These are phyloP conservation scores for Ascochyta pisi DNA, from an alignment of 2,329 filamentous ascomycete genomes.

Conservation along the genomic window DNA sequence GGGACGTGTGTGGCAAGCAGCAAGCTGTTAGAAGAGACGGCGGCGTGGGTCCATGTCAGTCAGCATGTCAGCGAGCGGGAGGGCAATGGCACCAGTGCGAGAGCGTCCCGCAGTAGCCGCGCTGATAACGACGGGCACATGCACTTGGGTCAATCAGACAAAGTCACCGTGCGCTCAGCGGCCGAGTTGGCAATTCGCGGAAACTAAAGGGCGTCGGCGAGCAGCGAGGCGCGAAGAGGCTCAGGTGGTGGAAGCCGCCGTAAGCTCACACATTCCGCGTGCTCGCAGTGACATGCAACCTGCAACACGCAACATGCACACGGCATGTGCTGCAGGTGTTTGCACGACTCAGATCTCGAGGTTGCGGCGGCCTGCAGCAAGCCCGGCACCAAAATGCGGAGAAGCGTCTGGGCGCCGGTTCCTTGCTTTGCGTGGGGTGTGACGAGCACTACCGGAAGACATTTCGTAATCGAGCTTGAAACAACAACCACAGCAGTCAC, in stretches of 20 bases:
- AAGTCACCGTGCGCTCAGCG: background rate
- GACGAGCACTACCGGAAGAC: constrained; percentile 5
- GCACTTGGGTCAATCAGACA: background rate
- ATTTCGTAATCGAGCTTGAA: constrained; percentile 15
- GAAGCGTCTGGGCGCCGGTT: background rate
- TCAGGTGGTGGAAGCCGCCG: background rate
- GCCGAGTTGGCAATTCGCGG: too few relatives aligned
- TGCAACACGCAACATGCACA: background rate
- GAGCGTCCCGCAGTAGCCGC: constrained; percentile 10
- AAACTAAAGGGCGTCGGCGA: too few relatives aligned
- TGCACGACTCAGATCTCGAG: constrained; percentile 1
- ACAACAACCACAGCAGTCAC: background rate
- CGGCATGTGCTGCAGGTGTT: background rate
- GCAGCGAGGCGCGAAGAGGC: background rate
- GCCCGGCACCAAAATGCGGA: constrained; percentile 8
- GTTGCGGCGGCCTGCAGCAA: constrained; percentile 1
- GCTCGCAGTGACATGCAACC: background rate
- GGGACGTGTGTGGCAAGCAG: background rate
- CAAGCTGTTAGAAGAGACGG: background rate
- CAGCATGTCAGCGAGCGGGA: constrained; percentile 11
- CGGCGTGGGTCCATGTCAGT: constrained; percentile 5
- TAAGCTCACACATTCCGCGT: background rate
- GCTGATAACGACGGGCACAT: constrained; percentile 2
- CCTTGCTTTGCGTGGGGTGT: constrained; percentile 12
- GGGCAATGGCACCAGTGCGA: constrained; percentile 3